A percentile compares a stretch with the other conserved stretches of the same genome.
These are phyloP conservation scores for Trifolium repens DNA, from an alignment of 306 rosid species.

Conservation along the genomic window DNA sequence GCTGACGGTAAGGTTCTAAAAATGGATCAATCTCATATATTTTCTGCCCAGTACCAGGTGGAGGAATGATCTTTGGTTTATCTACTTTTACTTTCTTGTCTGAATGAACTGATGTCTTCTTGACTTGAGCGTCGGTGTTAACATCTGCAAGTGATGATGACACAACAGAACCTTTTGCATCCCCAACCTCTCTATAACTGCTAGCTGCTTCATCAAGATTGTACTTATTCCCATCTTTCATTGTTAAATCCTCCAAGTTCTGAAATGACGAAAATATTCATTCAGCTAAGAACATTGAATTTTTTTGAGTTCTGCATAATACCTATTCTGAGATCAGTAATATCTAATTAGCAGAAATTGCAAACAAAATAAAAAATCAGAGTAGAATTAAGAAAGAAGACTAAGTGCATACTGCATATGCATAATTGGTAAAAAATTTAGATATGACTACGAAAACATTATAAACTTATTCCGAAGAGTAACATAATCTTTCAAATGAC, in stretches of 20 bases:
- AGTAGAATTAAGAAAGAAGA: conserved; percentile 11
- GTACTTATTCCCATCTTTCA: conserved; percentile 53
- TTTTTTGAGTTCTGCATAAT: conserved; percentile 8
- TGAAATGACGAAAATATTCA: conserved; percentile 50
- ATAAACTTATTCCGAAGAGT: too few species aligned
- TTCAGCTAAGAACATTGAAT: conserved; percentile 22
- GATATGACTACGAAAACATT: too few species aligned
- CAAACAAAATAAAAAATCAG: conserved; percentile 31
- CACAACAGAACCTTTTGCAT: conserved; percentile 46
- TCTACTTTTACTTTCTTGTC: conserved; percentile 40
- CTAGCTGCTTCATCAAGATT: conserved; percentile 43
- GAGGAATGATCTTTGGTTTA: conserved; percentile 58
- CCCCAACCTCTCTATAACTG: conserved; percentile 44
- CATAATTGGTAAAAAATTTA: not conserved
- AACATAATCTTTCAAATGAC: too few species aligned
- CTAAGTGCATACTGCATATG: not conserved
- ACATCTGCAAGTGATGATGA: conserved; percentile 47
- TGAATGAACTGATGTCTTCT: conserved; percentile 49
- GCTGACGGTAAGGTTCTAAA: conserved; percentile 56
- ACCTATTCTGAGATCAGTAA: conserved; percentile 34
- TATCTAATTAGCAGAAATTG: conserved; percentile 14
- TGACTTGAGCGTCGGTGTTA: conserved; percentile 46
- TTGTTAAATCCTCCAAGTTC: conserved; percentile 52
- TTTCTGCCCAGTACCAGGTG: conserved; percentile 80
- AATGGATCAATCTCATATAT: conserved; percentile 83